Percentiles rank a stretch among this genome's conserved stretches.
These are phyloP conservation scores for Ligustrum vulgare DNA, from an alignment of 257 asterid species.

Conservation along the genomic window DNA sequence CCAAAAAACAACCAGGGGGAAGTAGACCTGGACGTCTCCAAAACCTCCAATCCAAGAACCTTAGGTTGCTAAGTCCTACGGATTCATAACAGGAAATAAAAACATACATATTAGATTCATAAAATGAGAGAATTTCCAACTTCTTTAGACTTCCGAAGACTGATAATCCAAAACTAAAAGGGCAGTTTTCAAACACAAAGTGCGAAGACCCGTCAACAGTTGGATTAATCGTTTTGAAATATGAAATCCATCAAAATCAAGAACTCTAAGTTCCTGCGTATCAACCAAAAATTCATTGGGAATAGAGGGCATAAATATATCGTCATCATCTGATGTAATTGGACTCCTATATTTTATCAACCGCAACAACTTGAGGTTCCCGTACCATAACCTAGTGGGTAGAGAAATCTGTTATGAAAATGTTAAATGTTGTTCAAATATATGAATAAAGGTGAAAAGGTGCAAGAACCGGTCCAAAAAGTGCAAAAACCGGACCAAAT, in stretches of 20 bases:
- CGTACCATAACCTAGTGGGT: not conserved
- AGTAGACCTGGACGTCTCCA: fast-evolving
- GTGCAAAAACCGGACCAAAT: too few relatives aligned
- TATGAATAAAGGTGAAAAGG: too few relatives aligned
- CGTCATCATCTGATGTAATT: too few relatives aligned
- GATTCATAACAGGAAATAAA: not conserved
- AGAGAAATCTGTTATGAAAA: too few relatives aligned
- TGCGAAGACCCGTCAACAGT: not conserved
- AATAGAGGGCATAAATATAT: too few relatives aligned
- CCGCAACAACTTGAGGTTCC: not conserved
- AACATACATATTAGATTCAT: fast-evolving
- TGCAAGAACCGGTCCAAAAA: too few relatives aligned
- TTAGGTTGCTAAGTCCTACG: not conserved
- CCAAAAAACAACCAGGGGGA: conserved; percentile 1
- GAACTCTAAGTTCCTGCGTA: conserved; percentile 3
- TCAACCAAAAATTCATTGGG: not conserved
- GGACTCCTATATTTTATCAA: too few relatives aligned
- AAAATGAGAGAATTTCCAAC: conserved; percentile 17
- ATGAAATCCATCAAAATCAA: not conserved
- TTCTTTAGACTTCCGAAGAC: not conserved
- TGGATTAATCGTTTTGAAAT: not conserved
- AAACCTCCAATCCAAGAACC: not conserved
- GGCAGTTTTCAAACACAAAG: not conserved
- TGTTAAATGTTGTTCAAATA: too few relatives aligned
- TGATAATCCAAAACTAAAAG: conserved; percentile 5